Base-by-base conservation (phyloP, 768 basidiomycete genomes). In the Glaciozyma martinii region DNA sequence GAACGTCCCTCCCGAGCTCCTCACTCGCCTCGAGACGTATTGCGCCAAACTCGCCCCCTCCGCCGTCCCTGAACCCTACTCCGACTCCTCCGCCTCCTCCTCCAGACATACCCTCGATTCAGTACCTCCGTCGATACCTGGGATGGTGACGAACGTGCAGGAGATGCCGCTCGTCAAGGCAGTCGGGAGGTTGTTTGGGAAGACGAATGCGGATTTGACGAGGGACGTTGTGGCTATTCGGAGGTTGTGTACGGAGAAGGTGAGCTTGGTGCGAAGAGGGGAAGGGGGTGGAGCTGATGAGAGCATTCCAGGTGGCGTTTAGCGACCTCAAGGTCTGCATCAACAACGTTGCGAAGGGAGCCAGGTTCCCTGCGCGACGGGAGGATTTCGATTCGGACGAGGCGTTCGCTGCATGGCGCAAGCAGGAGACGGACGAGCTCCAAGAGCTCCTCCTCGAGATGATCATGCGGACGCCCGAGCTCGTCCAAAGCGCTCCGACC, bases 371-470 rank as follows among this genome's bases (percentile, higher is more conserved):
- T 1, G 90, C 88, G 25, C 82, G 86, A 58, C 81, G 87, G 68
- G 86, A 89, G 67, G 92, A 98, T 75, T 98, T 97, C 73, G 82
- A 85, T 42, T 85, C 76, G 60, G 88, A 90, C 8, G 83, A 84
- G 3, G 89, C 88, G 0, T 98, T 88, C 84, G 82, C 84, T 40
- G 81, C 87, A 42, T 97, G 91, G 89, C 82, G 84, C 56, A 82
- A 85, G 2, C 76, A 84, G 23, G 94, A 98, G 78, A 86, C 88
- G 0, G 82, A 87, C 0, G 84, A 87, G 66, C 79, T 98, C 7
- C 90, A 90, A 32, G 89, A 94, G 75, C 81, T 91, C 60, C 89
- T 95, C 81, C 80, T 94, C 49, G 79, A 84, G 30, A 88, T 97
- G 86, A 83, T 89, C 60, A 82, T 89, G 71, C 79, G 84, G 66